Evolutionary conservation across 2,329 filamentous ascomycete species (phyloP), one percentile per base, ranked within the genome.

Genomic region (Endothia cerciana): DNA sequence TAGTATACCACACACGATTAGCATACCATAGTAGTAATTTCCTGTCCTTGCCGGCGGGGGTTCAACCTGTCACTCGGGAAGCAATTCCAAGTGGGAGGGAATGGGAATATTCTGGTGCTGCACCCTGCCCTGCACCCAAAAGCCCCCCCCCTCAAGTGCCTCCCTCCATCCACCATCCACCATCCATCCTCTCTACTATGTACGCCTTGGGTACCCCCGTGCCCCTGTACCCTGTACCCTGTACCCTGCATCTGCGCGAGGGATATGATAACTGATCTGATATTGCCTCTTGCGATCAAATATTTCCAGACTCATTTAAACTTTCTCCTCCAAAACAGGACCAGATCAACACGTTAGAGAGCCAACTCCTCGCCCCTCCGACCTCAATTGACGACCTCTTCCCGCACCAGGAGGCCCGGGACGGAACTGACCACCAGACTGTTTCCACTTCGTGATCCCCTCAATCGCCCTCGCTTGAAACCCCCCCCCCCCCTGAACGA

Each of bases 271-370:
- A 28, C 17, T 5, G 15, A 51, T 5, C 15, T 51, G 25, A 15
- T 51, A 25, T 38, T 40, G 36, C 36, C 56, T 58, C 36, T 41
- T 58, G n/a, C 11, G 47, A 51, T 51, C 47, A 10, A 28, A 51
- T 51, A 51, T 51, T 51, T 51, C n/a, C 28, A 51, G 47, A 51
- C 47, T 51, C 47, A 51, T 51, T 51, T 51, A 28, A 51, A 51
- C 25, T 51, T 51, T 22, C 15, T 30, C 25, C 25, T 51, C 22
- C 25, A 28, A 13, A 15, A 49, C 25, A 49, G 28, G 25, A 28
- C 15, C 47, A 51, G 7, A 2, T 11, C 47, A 30, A 13, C 25
- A 28, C 15, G 25, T 5, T 28, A 3, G 45, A 51, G 47, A 13
- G 22, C 19, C 47, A 17, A 51, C 15, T 28, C 22, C 11, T 11